Percentiles rank a stretch among this genome's conserved stretches.
phyloP scores from a whole-genome alignment of 768 basidiomycete species.

The Lactarius tabidus region DNA sequence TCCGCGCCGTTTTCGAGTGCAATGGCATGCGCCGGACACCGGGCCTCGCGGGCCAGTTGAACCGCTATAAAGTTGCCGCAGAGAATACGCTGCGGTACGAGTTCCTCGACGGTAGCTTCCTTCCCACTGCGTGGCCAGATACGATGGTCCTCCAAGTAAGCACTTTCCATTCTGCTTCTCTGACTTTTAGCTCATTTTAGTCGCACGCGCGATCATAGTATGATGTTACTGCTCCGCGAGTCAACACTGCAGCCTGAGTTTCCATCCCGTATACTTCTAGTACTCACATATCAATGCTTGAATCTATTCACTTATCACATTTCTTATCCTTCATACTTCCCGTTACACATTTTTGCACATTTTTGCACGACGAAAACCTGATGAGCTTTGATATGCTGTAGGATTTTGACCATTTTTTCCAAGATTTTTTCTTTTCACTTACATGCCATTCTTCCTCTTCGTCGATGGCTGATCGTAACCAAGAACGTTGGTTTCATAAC shows the following conservation, averaged over 20 bases:
- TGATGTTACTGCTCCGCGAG: background rate
- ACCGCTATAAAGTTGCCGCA: slow-evolving; percentile 47
- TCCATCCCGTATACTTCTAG: too few relatives aligned
- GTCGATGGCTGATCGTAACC: background rate
- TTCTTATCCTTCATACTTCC: background rate
- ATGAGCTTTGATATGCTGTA: background rate
- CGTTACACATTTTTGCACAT: background rate
- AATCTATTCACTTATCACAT: background rate
- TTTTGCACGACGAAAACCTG: background rate
- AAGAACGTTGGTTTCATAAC: too few relatives aligned
- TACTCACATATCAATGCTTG: background rate
- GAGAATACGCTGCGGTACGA: slow-evolving; percentile 47
- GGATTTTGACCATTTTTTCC: background rate
- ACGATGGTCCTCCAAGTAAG: slow-evolving; percentile 57
- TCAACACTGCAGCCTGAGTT: too few relatives aligned
- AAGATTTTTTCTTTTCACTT: background rate
- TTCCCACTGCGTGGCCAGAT: slow-evolving; percentile 62
- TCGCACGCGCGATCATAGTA: slow-evolving; percentile 5
- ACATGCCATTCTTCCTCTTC: background rate
- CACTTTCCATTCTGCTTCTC: background rate
- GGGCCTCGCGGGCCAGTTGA: slow-evolving; percentile 60
- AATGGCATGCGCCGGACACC: slow-evolving; percentile 62
- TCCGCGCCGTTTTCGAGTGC: slow-evolving; percentile 60
- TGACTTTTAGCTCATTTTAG: background rate
- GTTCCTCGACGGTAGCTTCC: slow-evolving; percentile 51